Evolutionary conservation across 1,284 basidiomycete species (phyloP), one percentile per base, ranked within the genome.

Genomic region (Cyathus olla): DNA sequence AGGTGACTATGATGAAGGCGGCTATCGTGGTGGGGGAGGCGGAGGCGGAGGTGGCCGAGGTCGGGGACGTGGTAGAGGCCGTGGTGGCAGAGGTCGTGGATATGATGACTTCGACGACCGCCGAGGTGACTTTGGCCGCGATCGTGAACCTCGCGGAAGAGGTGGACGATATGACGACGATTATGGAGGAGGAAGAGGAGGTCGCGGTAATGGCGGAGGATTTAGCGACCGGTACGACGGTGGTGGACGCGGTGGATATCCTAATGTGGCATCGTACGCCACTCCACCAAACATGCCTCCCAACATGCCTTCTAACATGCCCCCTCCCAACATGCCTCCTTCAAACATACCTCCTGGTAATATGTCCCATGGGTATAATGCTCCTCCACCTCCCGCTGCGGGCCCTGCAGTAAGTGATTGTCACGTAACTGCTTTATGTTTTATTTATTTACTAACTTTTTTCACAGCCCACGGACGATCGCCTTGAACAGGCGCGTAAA

Each of bases 401-500:
- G 49, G 61, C 40, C 53, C 19, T n/a, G n/a, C n/a, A n/a, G n/a
- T n/a, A n/a, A n/a, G n/a, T n/a, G n/a, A 46, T 26, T 15, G 35
- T 44, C 10, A 44, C 17, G 40, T 28, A 19, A 8, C 27, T 26
- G 10, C 54, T n/a, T 35, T 22, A 15, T 15, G 24, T 17, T 44
- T 4, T 22, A 15, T 22, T 17, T 54, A 17, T 21, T 8, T 56
- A 21, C 29, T 46, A 22, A 31, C 44, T n/a, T 19, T 46, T n/a
- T 42, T 62, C 48, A 59, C 50, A 56, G 54, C 66, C 69, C 48
- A 66, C 81, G 39, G 90, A 93, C 62, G 91, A 94, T 57, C 90
- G 92, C 26, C 80, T 95, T 27, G 93, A 94, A 69, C 92, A 94
- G 80, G 93, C 93, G 4, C 87, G 90, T 58, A 92, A 88, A 75